Evolutionary conservation across 1,284 basidiomycete species (phyloP).

Genomic region (Porogramme epimiltina): DNA sequence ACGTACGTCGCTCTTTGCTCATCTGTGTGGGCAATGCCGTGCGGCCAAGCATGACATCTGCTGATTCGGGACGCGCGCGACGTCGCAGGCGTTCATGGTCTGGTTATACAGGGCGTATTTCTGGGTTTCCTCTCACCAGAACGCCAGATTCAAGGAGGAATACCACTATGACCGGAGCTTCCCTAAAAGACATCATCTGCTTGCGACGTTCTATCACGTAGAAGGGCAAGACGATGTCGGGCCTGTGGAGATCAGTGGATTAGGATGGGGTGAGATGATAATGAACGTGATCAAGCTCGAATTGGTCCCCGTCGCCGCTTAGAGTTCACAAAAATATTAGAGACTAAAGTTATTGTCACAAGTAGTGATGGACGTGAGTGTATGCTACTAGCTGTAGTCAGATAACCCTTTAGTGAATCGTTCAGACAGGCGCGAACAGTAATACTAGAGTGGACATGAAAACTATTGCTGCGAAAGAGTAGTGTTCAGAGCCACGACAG

Average conservation of each 20-base stretch:
- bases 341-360: too few relatives aligned
- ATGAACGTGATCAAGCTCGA: not conserved
- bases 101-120: not conserved
- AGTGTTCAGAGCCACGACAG: too few relatives aligned
- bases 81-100: not conserved
- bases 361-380: too few relatives aligned
- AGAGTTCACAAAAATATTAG: too few relatives aligned
- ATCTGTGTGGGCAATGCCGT: not conserved
- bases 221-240: not conserved
- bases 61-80: too few relatives aligned
- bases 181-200: not conserved
- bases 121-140: not conserved
- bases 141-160: not conserved
- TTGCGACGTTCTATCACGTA: not conserved
- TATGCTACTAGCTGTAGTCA: too few relatives aligned
- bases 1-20: not conserved
- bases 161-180: not conserved
- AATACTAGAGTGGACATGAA: too few relatives aligned
- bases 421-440: too few relatives aligned
- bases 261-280: conserved; percentile 2
- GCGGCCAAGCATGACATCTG: too few relatives aligned
- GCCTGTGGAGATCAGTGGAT: not conserved
- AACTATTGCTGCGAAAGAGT: too few relatives aligned
- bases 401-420: too few relatives aligned
- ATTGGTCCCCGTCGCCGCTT: not conserved